Base-by-base conservation (phyloP, 1,284 basidiomycete species). In the Prillingera fragicola region DNA sequence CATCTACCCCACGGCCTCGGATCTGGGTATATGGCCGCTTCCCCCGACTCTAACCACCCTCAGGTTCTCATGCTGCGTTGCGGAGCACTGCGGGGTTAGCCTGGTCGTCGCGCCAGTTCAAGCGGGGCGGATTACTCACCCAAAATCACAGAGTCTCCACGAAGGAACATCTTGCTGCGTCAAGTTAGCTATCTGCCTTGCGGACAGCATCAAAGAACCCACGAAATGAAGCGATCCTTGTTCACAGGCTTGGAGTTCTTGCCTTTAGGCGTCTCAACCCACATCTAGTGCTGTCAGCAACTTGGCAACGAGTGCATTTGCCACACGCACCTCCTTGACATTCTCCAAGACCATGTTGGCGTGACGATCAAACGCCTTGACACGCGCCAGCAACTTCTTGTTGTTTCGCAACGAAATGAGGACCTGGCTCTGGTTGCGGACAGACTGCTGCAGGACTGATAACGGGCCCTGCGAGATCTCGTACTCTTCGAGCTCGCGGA, bases 301-400 rank as follows among this genome's bases (percentile, higher is more conserved):
- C 14, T 18, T 18, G 8, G 28, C 8, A 19, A 32, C 23, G n/a
- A 28, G 26, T 9, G 26, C 26, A n/a, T n/a, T n/a, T n/a, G 4
- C 24, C 12, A 5, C 3, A 42, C 52, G 9, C 64, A 80, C 89
- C 84, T 95, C 91, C 73, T 95, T 96, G 43, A 95, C 91, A 63
- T 96, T 95, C 75, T 95, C 91, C 48, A 96, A 77, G 3, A 88
- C 95, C 94, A 99, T 97, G 70, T 99, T 99, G 58, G 87, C 87
- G 73, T 99, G 95, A 64, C 95, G 79, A 73, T 99, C 95, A 72
- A 99, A 99, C 0, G 95, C 95, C 73, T 99, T 99, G 48, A 98
- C 94, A 47, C 94, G 81, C 31, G 90, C 95, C 48, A 99, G 78
- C 24, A 99, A 77, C 73, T 99, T 99, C 75, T 95, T 96, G 79